Conservation (phyloP, 2,329 filamentous ascomycete species). For the Capronia americana region DNA sequence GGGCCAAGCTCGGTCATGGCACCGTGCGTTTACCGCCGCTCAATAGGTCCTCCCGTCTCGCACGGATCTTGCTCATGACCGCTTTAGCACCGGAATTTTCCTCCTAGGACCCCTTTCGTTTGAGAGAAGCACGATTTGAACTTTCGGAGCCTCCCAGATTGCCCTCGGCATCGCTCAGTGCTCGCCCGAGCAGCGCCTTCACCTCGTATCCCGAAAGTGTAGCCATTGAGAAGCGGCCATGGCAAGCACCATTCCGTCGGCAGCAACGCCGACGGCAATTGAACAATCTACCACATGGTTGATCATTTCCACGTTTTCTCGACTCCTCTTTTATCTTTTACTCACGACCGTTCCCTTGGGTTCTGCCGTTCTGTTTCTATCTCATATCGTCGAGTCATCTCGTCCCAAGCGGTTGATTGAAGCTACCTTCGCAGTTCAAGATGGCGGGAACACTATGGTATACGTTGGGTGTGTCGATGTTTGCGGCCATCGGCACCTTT, state of each 20-base stretch:
- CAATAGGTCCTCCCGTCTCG: not conserved
- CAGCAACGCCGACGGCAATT: slow-evolving; percentile 14
- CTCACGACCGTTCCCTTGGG: not conserved
- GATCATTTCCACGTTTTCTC: slow-evolving; percentile 18
- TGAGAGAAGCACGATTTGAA: not conserved
- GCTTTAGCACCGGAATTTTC: not conserved
- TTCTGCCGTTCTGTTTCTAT: slow-evolving; percentile 4
- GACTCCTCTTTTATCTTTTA: not conserved
- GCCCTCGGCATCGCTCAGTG: slow-evolving; percentile 2
- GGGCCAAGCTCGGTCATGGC: slow-evolving; percentile 4
- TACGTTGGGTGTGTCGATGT: slow-evolving; percentile 60
- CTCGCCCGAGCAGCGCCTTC: slow-evolving; percentile 4
- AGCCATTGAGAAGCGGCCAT: not conserved
- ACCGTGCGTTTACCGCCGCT: not conserved
- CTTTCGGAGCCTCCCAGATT: not conserved
- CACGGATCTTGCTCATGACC: not conserved
- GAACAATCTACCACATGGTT: not conserved
- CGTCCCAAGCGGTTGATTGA: not conserved
- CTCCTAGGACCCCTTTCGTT: not conserved
- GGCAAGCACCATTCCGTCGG: slow-evolving; percentile 8
- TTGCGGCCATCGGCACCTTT: slow-evolving; percentile 66
- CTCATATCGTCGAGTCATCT: not conserved
- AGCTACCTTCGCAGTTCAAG: slow-evolving; percentile 25
- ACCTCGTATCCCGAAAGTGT: slow-evolving; percentile 1
- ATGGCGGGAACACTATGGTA: slow-evolving; percentile 51